phyloP scores from a whole-genome alignment of 2,329 filamentous ascomycete genomes.

The Ophiognomonia clavigignenti-juglandacearum region DNA sequence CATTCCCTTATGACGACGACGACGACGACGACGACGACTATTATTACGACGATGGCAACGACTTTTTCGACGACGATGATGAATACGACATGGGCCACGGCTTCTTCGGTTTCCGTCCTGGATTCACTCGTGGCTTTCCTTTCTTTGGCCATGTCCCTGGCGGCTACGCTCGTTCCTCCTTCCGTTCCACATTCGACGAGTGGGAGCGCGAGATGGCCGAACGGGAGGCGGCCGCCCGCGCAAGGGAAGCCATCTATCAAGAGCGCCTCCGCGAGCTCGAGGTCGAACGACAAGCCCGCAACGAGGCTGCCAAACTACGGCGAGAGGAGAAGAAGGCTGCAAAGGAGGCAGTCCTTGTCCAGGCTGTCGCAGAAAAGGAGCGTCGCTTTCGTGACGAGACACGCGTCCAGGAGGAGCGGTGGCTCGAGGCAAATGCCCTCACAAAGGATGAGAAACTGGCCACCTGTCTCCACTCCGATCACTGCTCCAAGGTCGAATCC shows the following conservation, averaged over 20 bases:
- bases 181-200: background rate
- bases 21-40: background rate
- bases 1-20: background rate
- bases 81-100: too few relatives aligned
- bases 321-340: background rate
- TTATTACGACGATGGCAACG: too few relatives aligned
- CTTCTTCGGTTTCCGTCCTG: too few relatives aligned
- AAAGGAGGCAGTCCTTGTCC: background rate
- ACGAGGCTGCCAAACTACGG: too few relatives aligned
- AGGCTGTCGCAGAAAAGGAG: background rate
- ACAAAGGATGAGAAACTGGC: constrained; percentile 18
- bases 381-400: background rate
- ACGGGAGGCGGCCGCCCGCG: background rate
- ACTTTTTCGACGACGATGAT: too few relatives aligned
- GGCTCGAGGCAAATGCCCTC: constrained; percentile 12
- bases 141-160: background rate
- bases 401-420: constrained; percentile 16
- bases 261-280: background rate
- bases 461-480: constrained; percentile 21
- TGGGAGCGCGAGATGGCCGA: background rate
- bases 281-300: background rate
- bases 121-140: too few relatives aligned
- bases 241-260: background rate
- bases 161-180: too few relatives aligned
- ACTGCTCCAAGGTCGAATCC: constrained; percentile 19